phyloP scores from a whole-genome alignment of 352 stramenopile genomes.

The Pythium aquatile region DNA sequence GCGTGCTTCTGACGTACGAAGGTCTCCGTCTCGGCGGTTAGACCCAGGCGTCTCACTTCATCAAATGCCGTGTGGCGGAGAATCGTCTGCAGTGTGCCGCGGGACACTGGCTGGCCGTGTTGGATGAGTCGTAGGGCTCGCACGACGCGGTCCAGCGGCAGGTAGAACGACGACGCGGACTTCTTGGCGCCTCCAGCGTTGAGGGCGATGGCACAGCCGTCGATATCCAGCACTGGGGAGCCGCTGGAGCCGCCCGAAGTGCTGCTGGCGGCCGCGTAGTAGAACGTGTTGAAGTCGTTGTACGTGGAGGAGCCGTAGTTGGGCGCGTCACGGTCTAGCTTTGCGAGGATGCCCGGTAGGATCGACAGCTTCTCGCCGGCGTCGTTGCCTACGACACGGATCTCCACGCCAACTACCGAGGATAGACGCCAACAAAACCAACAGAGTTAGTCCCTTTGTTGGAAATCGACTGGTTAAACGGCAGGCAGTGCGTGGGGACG shows the following conservation, averaged over 20 bases:
- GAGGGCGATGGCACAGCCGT: constrained; percentile 87
- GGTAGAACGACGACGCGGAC: constrained; percentile 88
- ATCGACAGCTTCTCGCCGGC: constrained; percentile 92
- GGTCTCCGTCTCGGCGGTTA: constrained; percentile 64
- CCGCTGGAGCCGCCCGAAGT: constrained; percentile 89
- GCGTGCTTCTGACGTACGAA: constrained; percentile 70
- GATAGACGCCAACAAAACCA: not conserved
- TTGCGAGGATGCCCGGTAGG: constrained; percentile 86
- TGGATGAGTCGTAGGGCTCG: constrained; percentile 74
- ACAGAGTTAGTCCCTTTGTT: not conserved
- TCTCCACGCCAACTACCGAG: constrained; percentile 81
- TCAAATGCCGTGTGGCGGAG: constrained; percentile 90
- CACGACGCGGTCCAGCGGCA: constrained; percentile 86
- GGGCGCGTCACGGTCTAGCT: constrained; percentile 88
- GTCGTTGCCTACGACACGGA: constrained; percentile 92
- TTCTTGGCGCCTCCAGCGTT: constrained; percentile 91
- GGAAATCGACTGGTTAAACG: not conserved
- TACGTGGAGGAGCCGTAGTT: constrained; percentile 86
- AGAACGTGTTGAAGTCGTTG: constrained; percentile 94
- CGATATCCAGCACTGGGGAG: constrained; percentile 86
- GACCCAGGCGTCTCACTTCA: constrained; percentile 80
- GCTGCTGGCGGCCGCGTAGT: constrained; percentile 85
- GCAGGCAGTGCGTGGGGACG: not conserved
- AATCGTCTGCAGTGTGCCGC: constrained; percentile 86
- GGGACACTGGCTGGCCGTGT: constrained; percentile 46